Conservation (phyloP, 768 basidiomycete genomes). For the Erythrobasidium yunnanense region DNA sequence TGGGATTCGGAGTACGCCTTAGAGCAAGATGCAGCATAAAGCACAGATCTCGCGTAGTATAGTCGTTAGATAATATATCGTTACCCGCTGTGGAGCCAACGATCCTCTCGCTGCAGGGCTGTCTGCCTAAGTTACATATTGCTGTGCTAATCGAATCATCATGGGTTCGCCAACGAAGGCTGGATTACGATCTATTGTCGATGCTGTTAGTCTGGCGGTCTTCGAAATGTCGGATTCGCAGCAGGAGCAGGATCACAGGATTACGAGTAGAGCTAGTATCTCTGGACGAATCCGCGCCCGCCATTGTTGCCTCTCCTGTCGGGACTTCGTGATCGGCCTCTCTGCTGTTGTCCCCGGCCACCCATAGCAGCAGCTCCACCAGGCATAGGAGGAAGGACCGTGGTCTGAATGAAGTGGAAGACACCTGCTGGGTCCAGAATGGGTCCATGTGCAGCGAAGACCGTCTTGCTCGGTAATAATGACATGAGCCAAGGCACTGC, state of each 20-base stretch:
- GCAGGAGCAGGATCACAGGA: no score
- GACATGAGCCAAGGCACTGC: constrained; percentile 22
- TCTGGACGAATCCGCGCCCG: background rate
- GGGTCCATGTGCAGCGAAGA: constrained; percentile 22
- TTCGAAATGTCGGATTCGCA: no score
- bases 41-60: no score
- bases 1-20: background rate
- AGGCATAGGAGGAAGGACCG: background rate
- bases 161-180: no score
- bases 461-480: constrained; percentile 13
- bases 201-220: no score
- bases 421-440: constrained; percentile 11
- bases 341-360: background rate
- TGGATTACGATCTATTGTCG: no score
- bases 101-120: no score
- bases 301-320: background rate
- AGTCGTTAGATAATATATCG: no score
- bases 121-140: no score
- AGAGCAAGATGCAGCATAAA: background rate
- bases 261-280: background rate
- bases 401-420: background rate
- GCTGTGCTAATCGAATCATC: no score
- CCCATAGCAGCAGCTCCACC: background rate
- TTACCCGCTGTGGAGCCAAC: no score
- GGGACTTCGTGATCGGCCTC: constrained; percentile 17